Conservation (phyloP, 176 grass and related monocot genomes). For the Bolboschoenus planiculmis region DNA sequence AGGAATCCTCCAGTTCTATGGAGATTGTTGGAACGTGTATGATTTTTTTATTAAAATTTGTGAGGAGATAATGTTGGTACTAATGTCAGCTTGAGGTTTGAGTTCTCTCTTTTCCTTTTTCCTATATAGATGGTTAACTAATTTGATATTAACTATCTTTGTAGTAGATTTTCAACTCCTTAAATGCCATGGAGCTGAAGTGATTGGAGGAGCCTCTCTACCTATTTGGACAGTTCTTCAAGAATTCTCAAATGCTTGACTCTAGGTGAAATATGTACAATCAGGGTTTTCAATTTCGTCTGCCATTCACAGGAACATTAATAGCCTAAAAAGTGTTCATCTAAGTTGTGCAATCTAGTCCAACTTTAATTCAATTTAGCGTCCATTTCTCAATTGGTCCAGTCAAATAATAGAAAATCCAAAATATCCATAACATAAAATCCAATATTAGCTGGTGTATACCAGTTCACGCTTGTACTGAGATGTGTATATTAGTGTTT, state of each 20-base stretch:
- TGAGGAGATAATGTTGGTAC: neutral
- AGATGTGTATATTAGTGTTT: neutral
- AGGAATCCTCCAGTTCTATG: conserved; percentile 76
- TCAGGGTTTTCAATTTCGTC: conserved; percentile 9
- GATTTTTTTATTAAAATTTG: neutral
- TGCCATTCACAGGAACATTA: neutral
- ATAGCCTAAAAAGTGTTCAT: neutral
- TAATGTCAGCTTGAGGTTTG: neutral
- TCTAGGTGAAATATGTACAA: conserved; percentile 42
- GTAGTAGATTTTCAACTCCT: conserved; percentile 69
- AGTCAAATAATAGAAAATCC: neutral
- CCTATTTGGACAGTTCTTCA: conserved; percentile 84
- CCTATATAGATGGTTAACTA: neutral
- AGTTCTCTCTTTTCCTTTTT: neutral
- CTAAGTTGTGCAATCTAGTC: neutral
- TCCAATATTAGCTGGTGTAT: neutral
- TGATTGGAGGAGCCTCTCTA: conserved; percentile 91
- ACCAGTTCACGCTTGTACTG: neutral
- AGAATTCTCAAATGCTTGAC: conserved; percentile 93
- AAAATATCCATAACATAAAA: neutral
- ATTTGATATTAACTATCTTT: neutral
- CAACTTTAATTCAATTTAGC: neutral
- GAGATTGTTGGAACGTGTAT: conserved; percentile 79
- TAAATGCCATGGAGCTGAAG: conserved; percentile 90
- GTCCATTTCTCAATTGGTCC: neutral